Evolutionary conservation across 805 yeast genomes (phyloP).

Genomic region (Vanderwaltozyma yarrowii): DNA sequence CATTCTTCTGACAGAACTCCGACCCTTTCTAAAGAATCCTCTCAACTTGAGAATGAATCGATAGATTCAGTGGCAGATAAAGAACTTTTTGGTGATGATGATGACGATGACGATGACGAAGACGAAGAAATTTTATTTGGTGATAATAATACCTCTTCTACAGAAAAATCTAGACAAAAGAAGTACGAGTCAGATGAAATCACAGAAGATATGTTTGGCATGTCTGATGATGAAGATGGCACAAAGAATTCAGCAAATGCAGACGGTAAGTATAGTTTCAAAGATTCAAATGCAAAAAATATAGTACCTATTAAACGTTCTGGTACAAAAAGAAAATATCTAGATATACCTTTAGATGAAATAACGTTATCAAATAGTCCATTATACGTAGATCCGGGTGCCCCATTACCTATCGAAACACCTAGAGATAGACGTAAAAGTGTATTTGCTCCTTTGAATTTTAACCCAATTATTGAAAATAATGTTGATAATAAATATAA

Average conservation of each 20-base stretch:
- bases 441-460: constrained; percentile 70
- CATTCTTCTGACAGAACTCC: neutral
- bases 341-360: constrained; percentile 50
- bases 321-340: constrained; percentile 19
- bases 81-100: constrained; percentile 28
- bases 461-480: constrained; percentile 68
- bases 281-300: neutral
- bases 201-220: constrained; percentile 24
- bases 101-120: constrained; percentile 26
- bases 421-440: constrained; percentile 44
- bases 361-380: constrained; percentile 47
- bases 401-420: constrained; percentile 56
- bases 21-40: constrained; percentile 1
- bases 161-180: constrained; percentile 3
- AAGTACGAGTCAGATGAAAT: constrained; percentile 18
- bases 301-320: neutral
- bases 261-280: neutral
- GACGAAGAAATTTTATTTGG: constrained; percentile 32
- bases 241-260: constrained; percentile 1
- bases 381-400: constrained; percentile 70
- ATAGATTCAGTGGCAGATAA: constrained; percentile 5
- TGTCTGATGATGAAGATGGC: constrained; percentile 23
- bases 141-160: constrained; percentile 24
- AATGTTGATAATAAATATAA: constrained; percentile 80
- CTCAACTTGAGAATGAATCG: neutral